phyloP scores from a whole-genome alignment of 257 asterid genomes.

The Knoxia roxburghii region DNA sequence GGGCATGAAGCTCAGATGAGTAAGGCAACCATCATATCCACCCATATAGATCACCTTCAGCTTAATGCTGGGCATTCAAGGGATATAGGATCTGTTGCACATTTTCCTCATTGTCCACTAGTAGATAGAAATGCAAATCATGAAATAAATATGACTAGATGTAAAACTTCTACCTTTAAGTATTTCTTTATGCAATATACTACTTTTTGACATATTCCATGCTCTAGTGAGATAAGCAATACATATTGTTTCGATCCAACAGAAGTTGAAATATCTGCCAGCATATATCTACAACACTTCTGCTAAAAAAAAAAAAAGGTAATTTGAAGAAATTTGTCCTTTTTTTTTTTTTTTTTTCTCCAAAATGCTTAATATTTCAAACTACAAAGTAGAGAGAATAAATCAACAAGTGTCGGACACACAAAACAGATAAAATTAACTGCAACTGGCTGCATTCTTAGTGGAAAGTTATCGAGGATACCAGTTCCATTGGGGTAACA shows the following conservation, averaged over 20 bases:
- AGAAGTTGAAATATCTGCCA: not conserved
- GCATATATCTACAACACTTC: not conserved
- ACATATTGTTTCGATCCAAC: not conserved
- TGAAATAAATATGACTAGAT: not conserved
- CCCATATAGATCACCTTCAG: slow-evolving; percentile 16
- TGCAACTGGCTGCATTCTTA: not conserved
- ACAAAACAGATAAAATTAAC: not conserved
- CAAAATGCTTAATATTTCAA: not conserved
- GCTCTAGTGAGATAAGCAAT: not conserved
- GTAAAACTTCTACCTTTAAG: not conserved
- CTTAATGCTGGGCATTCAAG: slow-evolving; percentile 12
- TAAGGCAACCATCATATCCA: slow-evolving; percentile 19
- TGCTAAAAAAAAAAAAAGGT: not conserved
- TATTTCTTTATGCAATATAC: not conserved
- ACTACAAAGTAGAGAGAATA: not conserved
- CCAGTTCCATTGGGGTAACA: slow-evolving; percentile 98
- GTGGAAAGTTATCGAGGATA: slow-evolving; percentile 14
- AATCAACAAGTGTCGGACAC: not conserved
- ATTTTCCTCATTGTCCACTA: slow-evolving; percentile 15
- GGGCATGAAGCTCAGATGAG: slow-evolving; percentile 21
- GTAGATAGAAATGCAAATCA: not conserved
- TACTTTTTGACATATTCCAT: not conserved
- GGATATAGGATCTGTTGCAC: slow-evolving; percentile 18
- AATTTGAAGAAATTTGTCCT: not conserved
- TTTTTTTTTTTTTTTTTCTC: not conserved